Conservation (phyloP, 257 asterid species). For the Nemophila menziesii region DNA sequence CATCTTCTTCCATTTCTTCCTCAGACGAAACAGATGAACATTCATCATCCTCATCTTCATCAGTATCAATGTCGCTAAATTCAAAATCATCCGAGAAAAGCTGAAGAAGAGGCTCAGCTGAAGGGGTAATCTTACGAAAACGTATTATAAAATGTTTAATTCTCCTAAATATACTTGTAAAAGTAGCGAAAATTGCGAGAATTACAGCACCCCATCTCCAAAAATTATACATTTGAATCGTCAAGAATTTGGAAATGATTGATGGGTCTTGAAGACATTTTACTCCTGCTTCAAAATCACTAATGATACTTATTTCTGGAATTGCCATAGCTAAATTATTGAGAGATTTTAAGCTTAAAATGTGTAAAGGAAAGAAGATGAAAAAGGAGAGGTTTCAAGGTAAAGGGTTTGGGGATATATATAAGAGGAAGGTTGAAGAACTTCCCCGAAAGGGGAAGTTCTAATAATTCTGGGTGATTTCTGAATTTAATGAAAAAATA, state of each 20-base stretch:
- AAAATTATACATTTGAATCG: constrained; percentile 30
- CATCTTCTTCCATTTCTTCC: constrained; percentile 23
- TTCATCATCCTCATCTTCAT: constrained; percentile 41
- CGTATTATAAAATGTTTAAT: constrained; percentile 39
- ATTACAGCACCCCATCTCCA: constrained; percentile 92
- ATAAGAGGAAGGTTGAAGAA: background rate
- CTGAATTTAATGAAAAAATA: no score
- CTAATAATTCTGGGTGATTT: background rate
- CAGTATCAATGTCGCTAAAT: constrained; percentile 48
- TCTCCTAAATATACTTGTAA: constrained; percentile 43
- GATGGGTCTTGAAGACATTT: constrained; percentile 62
- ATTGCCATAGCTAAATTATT: constrained; percentile 35
- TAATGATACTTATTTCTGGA: constrained; percentile 48
- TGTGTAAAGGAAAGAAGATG: constrained; percentile 2
- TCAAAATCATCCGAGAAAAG: constrained; percentile 33
- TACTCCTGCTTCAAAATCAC: constrained; percentile 65
- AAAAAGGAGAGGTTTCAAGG: constrained; percentile 7
- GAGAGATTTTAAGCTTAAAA: background rate
- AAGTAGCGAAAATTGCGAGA: constrained; percentile 55
- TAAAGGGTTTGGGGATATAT: constrained; percentile 1
- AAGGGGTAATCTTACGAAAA: constrained; percentile 34
- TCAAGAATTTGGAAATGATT: constrained; percentile 24
- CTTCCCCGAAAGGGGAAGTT: no score
- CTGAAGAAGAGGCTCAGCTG: constrained; percentile 23
- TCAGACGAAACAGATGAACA: constrained; percentile 25